Conservation (phyloP, 1,284 basidiomycete species). For the Psilocybe mexicana region DNA sequence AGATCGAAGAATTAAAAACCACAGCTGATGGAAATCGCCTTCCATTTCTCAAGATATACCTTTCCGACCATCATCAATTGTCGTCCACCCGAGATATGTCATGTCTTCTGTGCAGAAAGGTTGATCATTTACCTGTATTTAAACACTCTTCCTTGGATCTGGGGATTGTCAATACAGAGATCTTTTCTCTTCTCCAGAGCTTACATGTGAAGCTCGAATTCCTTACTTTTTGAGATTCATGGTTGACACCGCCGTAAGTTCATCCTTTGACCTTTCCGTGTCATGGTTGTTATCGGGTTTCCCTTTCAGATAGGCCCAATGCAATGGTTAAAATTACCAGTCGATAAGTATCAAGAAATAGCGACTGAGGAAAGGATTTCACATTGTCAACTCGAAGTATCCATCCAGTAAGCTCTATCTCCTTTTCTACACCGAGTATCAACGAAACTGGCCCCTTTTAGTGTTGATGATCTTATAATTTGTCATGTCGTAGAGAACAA, state of each 20-base stretch:
- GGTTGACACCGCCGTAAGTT: conserved; percentile 80
- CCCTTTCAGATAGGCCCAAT: conserved; percentile 46
- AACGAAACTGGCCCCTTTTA: conserved; percentile 28
- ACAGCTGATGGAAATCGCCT: conserved; percentile 2
- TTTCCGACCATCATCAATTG: conserved; percentile 65
- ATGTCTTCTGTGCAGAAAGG: not conserved
- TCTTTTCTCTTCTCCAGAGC: conserved; percentile 51
- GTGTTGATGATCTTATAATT: conserved; percentile 74
- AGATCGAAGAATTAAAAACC: conserved; percentile 14
- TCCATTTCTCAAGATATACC: conserved; percentile 73
- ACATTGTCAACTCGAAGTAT: conserved; percentile 79
- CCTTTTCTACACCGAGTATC: not conserved
- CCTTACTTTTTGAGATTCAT: conserved; percentile 83
- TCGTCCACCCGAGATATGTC: conserved; percentile 82
- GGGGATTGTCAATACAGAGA: conserved; percentile 71
- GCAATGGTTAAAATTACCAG: conserved; percentile 87
- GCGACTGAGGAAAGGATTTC: conserved; percentile 59
- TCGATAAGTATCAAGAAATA: conserved; percentile 64
- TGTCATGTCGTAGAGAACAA: conserved; percentile 77
- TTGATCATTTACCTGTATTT: conserved; percentile 1
- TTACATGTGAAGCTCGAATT: conserved; percentile 85
- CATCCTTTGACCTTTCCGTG: not conserved
- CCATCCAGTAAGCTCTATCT: conserved; percentile 48
- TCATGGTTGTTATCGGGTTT: not conserved
- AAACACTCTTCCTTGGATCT: conserved; percentile 72